Percentiles rank a stretch among this genome's conserved stretches.
Evolutionary conservation across 805 yeast species (phyloP).

Genomic region (Lipomyces japonicus): DNA sequence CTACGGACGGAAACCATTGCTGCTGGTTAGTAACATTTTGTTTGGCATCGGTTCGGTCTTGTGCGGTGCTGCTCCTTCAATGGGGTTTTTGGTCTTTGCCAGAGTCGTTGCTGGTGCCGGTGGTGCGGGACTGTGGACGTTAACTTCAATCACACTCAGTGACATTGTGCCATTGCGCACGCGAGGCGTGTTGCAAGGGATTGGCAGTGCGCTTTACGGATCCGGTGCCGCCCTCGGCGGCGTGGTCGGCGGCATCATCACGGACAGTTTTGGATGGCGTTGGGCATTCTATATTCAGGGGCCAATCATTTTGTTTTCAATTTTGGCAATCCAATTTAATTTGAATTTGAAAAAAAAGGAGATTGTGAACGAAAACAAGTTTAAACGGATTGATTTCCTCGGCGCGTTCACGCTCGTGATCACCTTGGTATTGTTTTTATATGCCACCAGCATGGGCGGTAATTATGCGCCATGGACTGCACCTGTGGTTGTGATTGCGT

Average conservation of each 20-base stretch:
- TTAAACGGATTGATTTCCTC: slow-evolving; percentile 57
- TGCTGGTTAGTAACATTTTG: slow-evolving; percentile 45
- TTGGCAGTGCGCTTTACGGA: slow-evolving; percentile 71
- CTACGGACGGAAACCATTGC: slow-evolving; percentile 41
- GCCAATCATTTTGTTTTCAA: slow-evolving; percentile 40
- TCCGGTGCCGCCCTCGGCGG: slow-evolving; percentile 75
- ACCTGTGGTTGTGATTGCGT: slow-evolving; percentile 39
- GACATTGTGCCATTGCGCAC: slow-evolving; percentile 67
- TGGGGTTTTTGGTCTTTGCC: slow-evolving; percentile 21
- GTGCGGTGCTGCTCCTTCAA: slow-evolving; percentile 41
- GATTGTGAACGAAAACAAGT: slow-evolving; percentile 37
- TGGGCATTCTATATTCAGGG: slow-evolving; percentile 41
- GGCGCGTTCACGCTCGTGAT: slow-evolving; percentile 59
- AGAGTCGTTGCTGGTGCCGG: slow-evolving; percentile 81
- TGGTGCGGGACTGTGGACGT: slow-evolving; percentile 79
- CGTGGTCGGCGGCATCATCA: slow-evolving; percentile 49
- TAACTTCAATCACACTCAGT: slow-evolving; percentile 68
- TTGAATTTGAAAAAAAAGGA: slow-evolving; percentile 13
- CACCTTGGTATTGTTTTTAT: slow-evolving; percentile 54
- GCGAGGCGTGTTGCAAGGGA: slow-evolving; percentile 78
- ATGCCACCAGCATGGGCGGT: slow-evolving; percentile 66
- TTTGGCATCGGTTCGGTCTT: slow-evolving; percentile 50
- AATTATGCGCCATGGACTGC: slow-evolving; percentile 48
- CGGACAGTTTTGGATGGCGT: slow-evolving; percentile 60
- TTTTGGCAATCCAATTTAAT: slow-evolving; percentile 35